phyloP scores from a whole-genome alignment of 1,139 yeast genomes.

The Williopsis jadinii region DNA sequence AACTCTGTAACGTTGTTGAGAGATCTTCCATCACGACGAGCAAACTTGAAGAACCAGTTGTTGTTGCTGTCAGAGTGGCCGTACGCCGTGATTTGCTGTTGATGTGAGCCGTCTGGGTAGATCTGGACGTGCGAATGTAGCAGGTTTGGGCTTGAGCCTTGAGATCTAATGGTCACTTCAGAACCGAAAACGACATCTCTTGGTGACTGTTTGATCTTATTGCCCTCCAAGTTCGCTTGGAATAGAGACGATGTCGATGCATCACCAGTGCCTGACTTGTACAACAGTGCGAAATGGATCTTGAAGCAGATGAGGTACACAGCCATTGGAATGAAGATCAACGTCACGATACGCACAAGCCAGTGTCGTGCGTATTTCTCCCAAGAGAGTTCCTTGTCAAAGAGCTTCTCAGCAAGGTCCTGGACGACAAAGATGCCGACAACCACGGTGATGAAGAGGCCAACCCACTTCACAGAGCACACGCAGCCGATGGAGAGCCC shows the following conservation, averaged over 20 bases:
- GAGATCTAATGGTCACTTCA: constrained; percentile 58
- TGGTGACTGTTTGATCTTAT: constrained; percentile 42
- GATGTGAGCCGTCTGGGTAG: constrained; percentile 70
- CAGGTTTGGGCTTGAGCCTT: constrained; percentile 63
- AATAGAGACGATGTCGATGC: constrained; percentile 65
- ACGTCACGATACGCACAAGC: constrained; percentile 55
- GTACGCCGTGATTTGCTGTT: constrained; percentile 71
- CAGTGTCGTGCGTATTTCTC: constrained; percentile 56
- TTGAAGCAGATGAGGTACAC: constrained; percentile 71
- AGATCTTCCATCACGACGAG: constrained; percentile 31
- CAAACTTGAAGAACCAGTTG: constrained; percentile 48
- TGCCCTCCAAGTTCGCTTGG: constrained; percentile 58
- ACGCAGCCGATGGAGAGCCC: constrained; percentile 91
- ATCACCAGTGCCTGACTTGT: constrained; percentile 75
- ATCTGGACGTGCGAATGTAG: constrained; percentile 63
- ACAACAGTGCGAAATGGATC: constrained; percentile 69
- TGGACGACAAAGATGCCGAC: constrained; percentile 81
- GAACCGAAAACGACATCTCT: constrained; percentile 59
- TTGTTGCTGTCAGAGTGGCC: constrained; percentile 68
- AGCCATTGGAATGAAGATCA: constrained; percentile 68
- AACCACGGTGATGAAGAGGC: constrained; percentile 73
- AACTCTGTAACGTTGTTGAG: constrained; percentile 22
- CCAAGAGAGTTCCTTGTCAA: constrained; percentile 27
- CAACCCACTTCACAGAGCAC: constrained; percentile 94
- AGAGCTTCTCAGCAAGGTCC: constrained; percentile 63